Base-by-base conservation (phyloP, 2,329 filamentous ascomycete species). In the Hypoxylon sp. region DNA sequence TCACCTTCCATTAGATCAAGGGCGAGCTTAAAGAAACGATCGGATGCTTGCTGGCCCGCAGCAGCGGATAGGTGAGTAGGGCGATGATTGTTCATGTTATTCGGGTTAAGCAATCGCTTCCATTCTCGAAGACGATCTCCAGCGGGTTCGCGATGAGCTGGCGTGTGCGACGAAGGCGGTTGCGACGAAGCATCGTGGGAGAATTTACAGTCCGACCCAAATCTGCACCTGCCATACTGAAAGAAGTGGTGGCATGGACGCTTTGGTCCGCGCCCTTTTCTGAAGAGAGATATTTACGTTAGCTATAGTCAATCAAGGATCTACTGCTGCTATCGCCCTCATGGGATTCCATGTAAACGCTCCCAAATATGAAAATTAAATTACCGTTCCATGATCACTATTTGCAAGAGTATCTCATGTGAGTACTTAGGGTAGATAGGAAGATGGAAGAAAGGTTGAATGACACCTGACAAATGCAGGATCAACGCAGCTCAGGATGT, bases 1-100 rank as follows among this genome's bases (percentile, higher is more conserved):
- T 71, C 69, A 9, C 67, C 64, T 7, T 67, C 67, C 51, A 69
- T 61, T 26, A 71, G 40, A 21, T 67, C 54, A 1, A 64, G 52
- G 11, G 63, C 64, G n/a, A 69, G 51, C 20, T 60, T 38, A 32
- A 71, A 71, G 49, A 70, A 69, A 3, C 53, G 59, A 44, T 61
- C 43, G 23, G 19, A 43, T 15, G 20, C 9, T 32, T 45, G 37
- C 12, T 36, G 42, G 7, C 27, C 26, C 9, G 17, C 21, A 23
- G 21, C 16, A 12, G 19, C 36, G 26, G 38, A 38, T 2, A 29
- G 35, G 25, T 15, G 32, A 36, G 15, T 15, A 25, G 27, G 8
- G 12, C 40, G 44, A 17, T 35, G 16, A 15, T 23, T 52, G 7
- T 47, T 44, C 15, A 45, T 25, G 30, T 23, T 40, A 8, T 25